These are phyloP conservation scores for Rhododendron griersonianum DNA, from an alignment of 148 eudicot species.

Conservation along the genomic window DNA sequence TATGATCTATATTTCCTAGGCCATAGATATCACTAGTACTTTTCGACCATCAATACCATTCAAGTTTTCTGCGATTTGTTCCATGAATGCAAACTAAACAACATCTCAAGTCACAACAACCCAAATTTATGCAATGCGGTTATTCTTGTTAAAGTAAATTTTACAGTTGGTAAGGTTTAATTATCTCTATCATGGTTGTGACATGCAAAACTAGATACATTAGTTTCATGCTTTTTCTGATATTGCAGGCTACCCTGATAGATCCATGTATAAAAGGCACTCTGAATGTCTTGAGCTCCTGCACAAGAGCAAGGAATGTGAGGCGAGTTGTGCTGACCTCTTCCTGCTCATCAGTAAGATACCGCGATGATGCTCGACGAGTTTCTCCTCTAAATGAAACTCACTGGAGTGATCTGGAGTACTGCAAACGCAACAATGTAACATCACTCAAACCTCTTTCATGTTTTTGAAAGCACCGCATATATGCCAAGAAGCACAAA, in stretches of 20 bases:
- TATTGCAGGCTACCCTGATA: conserved; percentile 61
- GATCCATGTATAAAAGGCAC: conserved; percentile 81
- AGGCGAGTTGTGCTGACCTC: conserved; percentile 86
- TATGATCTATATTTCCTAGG: not conserved
- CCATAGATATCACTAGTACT: not conserved
- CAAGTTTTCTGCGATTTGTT: not conserved
- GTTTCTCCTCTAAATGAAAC: conserved; percentile 75
- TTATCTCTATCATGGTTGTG: not conserved
- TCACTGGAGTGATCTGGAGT: conserved; percentile 88
- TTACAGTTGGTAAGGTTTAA: not conserved
- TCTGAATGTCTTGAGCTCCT: conserved; percentile 72
- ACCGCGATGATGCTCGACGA: conserved; percentile 47
- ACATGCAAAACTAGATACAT: not conserved
- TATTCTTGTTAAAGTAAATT: not conserved
- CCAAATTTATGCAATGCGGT: not conserved
- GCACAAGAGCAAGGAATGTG: conserved; percentile 56
- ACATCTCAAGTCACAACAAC: not conserved
- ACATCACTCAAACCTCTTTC: not conserved
- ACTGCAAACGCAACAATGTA: conserved; percentile 73
- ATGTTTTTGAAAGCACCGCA: not conserved
- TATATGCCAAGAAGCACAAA: not conserved
- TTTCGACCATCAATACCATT: not conserved
- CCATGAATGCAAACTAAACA: not conserved
- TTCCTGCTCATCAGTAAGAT: conserved; percentile 89
- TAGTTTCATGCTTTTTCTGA: not conserved